Base-by-base conservation (phyloP, 1,284 basidiomycete species). In the Sporisorium scitamineum region DNA sequence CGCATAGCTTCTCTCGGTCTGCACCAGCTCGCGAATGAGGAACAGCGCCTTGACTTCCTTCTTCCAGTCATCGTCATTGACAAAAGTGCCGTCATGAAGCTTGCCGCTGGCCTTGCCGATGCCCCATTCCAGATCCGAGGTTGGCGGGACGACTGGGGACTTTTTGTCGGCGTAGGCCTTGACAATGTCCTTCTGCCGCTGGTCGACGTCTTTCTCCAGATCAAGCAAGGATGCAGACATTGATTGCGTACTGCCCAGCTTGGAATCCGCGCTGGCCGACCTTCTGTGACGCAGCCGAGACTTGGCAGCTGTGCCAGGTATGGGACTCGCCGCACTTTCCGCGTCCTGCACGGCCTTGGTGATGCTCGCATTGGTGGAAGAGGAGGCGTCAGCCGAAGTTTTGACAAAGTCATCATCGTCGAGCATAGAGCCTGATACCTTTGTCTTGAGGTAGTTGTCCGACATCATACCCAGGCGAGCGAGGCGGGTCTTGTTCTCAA, bases 61-160 rank as follows among this genome's bases (percentile, higher is more conserved):
- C 66, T 83, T 80, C 83, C 83, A 84, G 59, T 81, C 83, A 18
- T 79, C 80, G 32, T 83, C 82, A 52, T 84, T 80, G 52, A 78
- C 73, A 51, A 81, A 80, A 1, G 76, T 62, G 45, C 74, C 75
- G 54, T 77, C 72, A 22, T 74, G 78, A 22, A 73, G 54, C 48
- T 78, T 76, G 59, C 81, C 81, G 24, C 78, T 78, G 9, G 81
- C 77, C 34, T 74, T 76, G 44, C 81, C 81, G 3, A 79, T 75
- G 13, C 76, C 76, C 65, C 61, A 78, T 66, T 66, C 79, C 27
- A 78, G 61, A 9, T 69, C 65, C 1, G 62, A 51, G 9, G 63
- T 64, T 3, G 69, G 62, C 14, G 54, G 47, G n/a, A 60, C 64
- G 3, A 54, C 31, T 9, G 57, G 53, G 5, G 56, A 34, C 31